Base-by-base conservation (phyloP, 1,139 yeast genomes). In the Pichia sp. region DNA sequence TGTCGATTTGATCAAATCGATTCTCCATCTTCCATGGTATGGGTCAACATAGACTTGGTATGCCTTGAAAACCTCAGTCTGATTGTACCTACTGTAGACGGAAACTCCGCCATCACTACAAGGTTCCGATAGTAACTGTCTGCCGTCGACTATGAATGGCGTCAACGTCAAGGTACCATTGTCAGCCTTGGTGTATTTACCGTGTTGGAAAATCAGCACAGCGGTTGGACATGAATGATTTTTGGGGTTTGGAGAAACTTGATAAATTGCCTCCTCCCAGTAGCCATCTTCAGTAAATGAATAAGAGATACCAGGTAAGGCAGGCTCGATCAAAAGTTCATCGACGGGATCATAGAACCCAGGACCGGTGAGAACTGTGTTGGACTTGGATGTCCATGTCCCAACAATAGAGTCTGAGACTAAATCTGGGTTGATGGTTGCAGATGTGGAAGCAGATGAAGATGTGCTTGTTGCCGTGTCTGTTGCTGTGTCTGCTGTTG, bases 321-420 rank as follows among this genome's bases (percentile, higher is more conserved):
- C 93, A 3, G 99, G 99, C 68, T 95, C 99, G 60, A 90, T 87
- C 55, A 93, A 74, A 28, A 91, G 79, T 69, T 93, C 99, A 66
- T 90, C 96, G 23, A 90, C 87, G 1, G 99, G 99, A 67, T 93
- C 98, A 66, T 82, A 93, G 65, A 93, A 93, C 3, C 93, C 96
- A 0, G 99, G 96, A 0, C 99, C 99, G 0, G 99, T 93, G 72
- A 93, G 85, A 9, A 95, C 99, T 7, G 96, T 83, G 67, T 87
- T 88, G 21, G 97, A 85, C 68, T 93, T 93, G 18, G 97, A 85
- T 1, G 91, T 70, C 99, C 99, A 93, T 0, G 99, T 93, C n/a
- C 99, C 99, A 46, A 72, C 83, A 49, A 84, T 68, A 52, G 71
- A 54, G 12, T 55, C 55, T 19, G 55, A 50, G 7, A 57, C 57